Evolutionary conservation across 2,329 filamentous ascomycete genomes (phyloP), one percentile per base, ranked within the genome.

Genomic region (Septoria petroselini): DNA sequence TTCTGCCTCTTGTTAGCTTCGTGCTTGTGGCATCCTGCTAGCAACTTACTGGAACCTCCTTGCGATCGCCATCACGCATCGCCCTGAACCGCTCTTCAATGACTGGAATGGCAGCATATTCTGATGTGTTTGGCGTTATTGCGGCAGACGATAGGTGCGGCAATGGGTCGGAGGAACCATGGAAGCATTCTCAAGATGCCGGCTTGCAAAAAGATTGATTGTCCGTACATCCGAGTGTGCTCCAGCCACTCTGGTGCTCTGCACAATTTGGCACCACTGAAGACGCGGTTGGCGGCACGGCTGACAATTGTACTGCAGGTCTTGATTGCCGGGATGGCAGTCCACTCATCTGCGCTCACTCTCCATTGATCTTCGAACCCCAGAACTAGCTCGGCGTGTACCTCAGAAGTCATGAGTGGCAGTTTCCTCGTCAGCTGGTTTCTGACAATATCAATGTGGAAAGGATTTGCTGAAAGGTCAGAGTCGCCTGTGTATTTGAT

Each of bases 371-470:
- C 46, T 12, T 53, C 34, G 12, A 60, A 53, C 2, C 53, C 50
- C 8, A 49, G 15, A 2, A 34, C 48, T 23, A 60, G 33, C 44
- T 58, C 58, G 0, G 18, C 44, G 6, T 47, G 47, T 2, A 60
- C 41, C 14, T 53, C 53, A 14, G 50, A 44, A 19, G 53, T 58
- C n/a, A 60, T 31, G 2, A 48, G 29, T 4, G 48, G 54, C 35
- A 60, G 39, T 7, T 57, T 55, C 7, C 54, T 43, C 4, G 58
- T 60, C 4, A 60, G 17, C n/a, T 58, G 55, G 3, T 57, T 43
- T 9, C 42, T 33, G 1, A 60, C 54, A 1, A 58, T 44, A 12
- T 52, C 48, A 2, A 57, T 11, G 30, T 57, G 55, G 11, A 55
- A 37, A 4, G 47, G 27, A 37, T 41, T 23, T 11, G 6, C 15